Conservation (phyloP, 148 eudicot genomes). For the Polygonum maritimum region DNA sequence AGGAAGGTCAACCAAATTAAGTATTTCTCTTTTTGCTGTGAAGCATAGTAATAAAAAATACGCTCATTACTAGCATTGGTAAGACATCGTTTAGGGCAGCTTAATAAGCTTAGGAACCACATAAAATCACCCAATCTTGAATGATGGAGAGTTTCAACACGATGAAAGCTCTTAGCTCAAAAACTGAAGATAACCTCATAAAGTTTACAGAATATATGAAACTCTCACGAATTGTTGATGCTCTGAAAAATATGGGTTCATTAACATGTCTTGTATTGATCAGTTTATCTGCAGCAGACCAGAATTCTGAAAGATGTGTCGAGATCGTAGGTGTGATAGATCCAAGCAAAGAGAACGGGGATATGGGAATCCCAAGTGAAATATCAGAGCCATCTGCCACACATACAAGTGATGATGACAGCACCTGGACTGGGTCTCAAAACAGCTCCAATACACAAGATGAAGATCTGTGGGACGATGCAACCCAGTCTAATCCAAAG, state of each 20-base stretch:
- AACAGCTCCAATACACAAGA: background rate
- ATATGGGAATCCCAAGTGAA: background rate
- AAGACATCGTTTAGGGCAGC: background rate
- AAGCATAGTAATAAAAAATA: background rate
- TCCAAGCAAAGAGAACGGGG: background rate
- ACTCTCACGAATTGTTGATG: background rate
- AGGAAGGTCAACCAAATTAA: background rate
- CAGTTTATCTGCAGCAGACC: slow-evolving; percentile 3
- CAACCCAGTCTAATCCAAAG: background rate
- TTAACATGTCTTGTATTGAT: background rate
- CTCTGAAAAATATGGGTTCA: background rate
- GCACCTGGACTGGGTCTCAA: background rate
- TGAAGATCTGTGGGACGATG: background rate
- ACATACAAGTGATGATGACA: background rate
- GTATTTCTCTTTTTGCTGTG: background rate
- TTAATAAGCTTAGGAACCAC: background rate
- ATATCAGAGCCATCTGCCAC: background rate
- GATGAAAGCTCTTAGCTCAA: background rate
- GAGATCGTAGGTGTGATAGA: background rate
- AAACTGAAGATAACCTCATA: background rate
- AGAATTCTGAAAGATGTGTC: background rate
- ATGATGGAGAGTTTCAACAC: background rate
- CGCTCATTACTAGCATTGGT: background rate
- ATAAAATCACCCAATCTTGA: background rate
- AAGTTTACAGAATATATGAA: background rate